Conservation (phyloP, 768 basidiomycete genomes). For the Xerocomellus chrysenteron region DNA sequence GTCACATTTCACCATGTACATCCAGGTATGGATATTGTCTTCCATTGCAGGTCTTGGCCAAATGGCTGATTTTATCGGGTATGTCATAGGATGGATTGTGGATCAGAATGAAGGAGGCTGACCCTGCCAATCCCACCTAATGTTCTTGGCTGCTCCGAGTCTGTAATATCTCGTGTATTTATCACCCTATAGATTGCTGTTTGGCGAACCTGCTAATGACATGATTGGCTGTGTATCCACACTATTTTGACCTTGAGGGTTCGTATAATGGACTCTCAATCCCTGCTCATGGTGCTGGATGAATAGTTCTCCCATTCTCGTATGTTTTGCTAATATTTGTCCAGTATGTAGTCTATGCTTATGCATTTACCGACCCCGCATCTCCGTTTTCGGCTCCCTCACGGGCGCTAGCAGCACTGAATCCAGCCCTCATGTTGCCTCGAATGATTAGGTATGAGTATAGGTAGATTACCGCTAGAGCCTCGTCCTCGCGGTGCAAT, state of each 20-base stretch:
- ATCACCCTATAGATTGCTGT: too few species aligned
- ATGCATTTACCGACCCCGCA: too few species aligned
- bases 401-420: not conserved
- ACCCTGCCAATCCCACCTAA: conserved; percentile 3
- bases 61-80: not conserved
- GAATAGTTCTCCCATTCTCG: too few species aligned
- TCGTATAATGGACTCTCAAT: too few species aligned
- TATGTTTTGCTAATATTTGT: too few species aligned
- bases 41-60: not conserved
- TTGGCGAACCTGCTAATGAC: too few species aligned
- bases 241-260: too few species aligned
- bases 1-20: conserved; percentile 44
- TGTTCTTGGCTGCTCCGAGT: too few species aligned
- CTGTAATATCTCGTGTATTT: not conserved
- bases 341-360: too few species aligned
- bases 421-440: conserved; percentile 14
- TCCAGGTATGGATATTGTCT: conserved; percentile 30
- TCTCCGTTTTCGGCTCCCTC: too few species aligned
- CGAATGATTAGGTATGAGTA: conserved; percentile 31
- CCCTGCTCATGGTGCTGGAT: too few species aligned
- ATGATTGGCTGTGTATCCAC: too few species aligned
- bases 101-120: conserved; percentile 24
- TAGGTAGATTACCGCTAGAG: conserved; percentile 29
- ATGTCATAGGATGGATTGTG: conserved; percentile 24
- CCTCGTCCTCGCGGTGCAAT: not conserved